These are phyloP conservation scores for Aspergillus transmontanensis DNA, from an alignment of 2,329 filamentous ascomycete genomes.

Conservation along the genomic window DNA sequence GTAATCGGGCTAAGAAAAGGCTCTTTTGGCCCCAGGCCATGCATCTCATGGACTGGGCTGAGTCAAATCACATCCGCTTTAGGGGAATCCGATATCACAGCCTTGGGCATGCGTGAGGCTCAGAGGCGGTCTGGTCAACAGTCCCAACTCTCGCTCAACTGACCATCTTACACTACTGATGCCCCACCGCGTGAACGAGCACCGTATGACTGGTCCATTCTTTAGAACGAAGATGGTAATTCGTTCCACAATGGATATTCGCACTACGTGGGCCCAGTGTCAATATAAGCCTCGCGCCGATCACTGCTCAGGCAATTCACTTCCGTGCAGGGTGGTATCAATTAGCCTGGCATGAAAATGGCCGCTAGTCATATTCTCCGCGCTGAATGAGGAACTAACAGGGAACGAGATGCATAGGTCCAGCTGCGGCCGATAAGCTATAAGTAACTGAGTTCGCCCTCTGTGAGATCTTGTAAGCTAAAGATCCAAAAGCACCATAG, in stretches of 20 bases:
- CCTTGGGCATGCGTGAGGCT: background rate
- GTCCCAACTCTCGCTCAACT: background rate
- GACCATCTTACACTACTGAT: no score
- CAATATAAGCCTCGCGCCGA: constrained; percentile 1
- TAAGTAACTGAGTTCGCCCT: background rate
- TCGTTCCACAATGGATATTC: background rate
- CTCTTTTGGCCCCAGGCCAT: background rate
- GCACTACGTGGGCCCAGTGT: background rate
- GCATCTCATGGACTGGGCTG: background rate
- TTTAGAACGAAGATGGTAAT: background rate
- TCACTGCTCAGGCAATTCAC: background rate
- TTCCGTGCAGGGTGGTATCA: background rate
- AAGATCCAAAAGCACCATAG: background rate
- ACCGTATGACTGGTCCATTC: background rate
- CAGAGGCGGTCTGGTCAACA: background rate
- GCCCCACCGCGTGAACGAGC: background rate
- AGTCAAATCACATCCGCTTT: background rate
- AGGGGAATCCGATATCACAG: background rate
- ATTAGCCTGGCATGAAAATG: background rate
- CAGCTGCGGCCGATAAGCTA: background rate
- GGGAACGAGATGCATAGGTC: background rate
- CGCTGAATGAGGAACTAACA: background rate
- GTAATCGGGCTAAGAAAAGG: no score
- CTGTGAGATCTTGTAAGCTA: background rate
- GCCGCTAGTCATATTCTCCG: background rate